Base-by-base conservation (phyloP, 139 green algal genomes). In the Gonium pectorale region DNA sequence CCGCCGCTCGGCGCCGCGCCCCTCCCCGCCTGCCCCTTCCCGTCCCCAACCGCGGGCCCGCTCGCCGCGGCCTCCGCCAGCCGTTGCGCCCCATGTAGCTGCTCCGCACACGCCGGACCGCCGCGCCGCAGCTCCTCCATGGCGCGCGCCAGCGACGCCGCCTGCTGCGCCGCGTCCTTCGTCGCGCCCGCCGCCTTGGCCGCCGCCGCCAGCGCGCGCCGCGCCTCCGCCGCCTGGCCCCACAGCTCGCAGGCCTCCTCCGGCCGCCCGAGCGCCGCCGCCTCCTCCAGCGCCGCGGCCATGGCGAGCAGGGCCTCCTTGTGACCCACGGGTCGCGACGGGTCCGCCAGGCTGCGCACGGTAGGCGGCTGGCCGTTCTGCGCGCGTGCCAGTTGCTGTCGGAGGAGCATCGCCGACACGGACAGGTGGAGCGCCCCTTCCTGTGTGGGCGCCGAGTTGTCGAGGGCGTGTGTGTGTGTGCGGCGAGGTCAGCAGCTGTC, bases 371-470 rank as follows among this genome's bases (percentile, higher is more conserved):
- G 22, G 11, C 56, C 40, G 31, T 26, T 21, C 77, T 83, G 77
- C 60, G 64, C 21, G 15, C 7, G 19, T 22, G 5, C 5, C 62
- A 83, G 63, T 22, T 83, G 60, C 60, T 46, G 40, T 21, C 51
- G 31, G 26, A 83, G 62, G 41, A 83, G 31, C 62, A 73, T 29
- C 21, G 77, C 77, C 6, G 77, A 33, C 43, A 83, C 77, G 33
- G 60, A 64, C 0, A 83, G 43, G 77, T 83, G 77, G 43, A 83
- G 9, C 1, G 31, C 62, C 2, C 62, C 60, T 62, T 83, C 77
- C 77, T 82, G 74, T 24, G 0, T 33, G 52, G 37, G 35, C 35
- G 11, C 9, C 5, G 26, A 22, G 67, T 49, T 22, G 67, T 0
- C 4, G 31, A 54, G n/a, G 21, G 21, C n/a, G n/a, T n/a, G n/a